Base-by-base conservation (phyloP, 345 rosid species). In the Rhodomyrtus tomentosa region DNA sequence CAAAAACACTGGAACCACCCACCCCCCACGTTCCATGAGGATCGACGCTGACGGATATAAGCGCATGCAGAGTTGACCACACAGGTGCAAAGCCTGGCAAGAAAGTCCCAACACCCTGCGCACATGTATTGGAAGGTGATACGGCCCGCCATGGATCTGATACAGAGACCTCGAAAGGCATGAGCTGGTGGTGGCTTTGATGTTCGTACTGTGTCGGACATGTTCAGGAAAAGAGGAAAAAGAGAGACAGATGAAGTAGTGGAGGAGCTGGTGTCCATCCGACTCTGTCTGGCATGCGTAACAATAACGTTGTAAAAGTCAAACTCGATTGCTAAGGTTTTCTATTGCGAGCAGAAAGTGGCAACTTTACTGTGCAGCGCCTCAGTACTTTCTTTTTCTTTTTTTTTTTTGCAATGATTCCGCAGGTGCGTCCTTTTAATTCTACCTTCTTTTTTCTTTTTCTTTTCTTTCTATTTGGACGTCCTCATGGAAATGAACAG, bases 251-350 rank as follows among this genome's bases (percentile, higher is more conserved):
- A 18, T 4, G 40, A 15, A 82, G 59, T 53, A 50, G 81, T 83
- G 85, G 81, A 27, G 21, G n/a, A 83, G 81, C 55, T 83, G 58
- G 85, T 50, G n/a, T 62, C 21, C 85, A 83, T 83, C 32, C 27
- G 85, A 7, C 15, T 16, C 81, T 83, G 85, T 83, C 85, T 10
- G 85, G 85, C 85, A 50, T 83, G 85, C 85, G 80, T 83, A 62
- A 72, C 18, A 72, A 83, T 7, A 54, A 54, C 54, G 79, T 83
- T 56, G 27, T 9, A 12, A 12, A n/a, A 27, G 24, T 32, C 40
- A 50, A 81, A 81, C 83, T 81, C 56, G 79, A 81, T 81, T 81
- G 83, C 83, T 27, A 7, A 42, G 79, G 38, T 81, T 25, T 80
- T n/a, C n/a, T 51, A 81, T 81, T 81, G 36, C 83, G 11, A 29